phyloP scores from a whole-genome alignment of 495 filamentous ascomycete genomes.

The Aspergillus kassunensis region DNA sequence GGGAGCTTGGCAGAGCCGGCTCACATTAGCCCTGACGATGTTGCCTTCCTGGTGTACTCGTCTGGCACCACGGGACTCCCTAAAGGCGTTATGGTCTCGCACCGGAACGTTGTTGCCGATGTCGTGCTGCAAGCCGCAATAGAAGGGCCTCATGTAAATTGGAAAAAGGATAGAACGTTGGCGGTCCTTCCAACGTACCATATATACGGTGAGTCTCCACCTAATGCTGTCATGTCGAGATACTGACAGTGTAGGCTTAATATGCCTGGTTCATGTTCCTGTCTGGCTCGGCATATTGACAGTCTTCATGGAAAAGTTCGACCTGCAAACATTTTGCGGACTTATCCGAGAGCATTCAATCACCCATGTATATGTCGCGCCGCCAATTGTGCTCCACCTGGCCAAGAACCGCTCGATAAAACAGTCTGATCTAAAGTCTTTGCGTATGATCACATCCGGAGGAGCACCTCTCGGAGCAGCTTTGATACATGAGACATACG shows the following conservation, averaged over 20 bases:
- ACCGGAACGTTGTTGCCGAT: conserved; percentile 72
- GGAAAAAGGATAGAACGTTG: conserved; percentile 30
- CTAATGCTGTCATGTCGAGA: too few species aligned
- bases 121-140: conserved; percentile 46
- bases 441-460: conserved; percentile 74
- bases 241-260: too few species aligned
- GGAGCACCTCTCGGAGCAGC: conserved; percentile 76
- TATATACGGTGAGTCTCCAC: not conserved
- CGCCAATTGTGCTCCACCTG: conserved; percentile 72
- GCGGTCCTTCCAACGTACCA: not conserved
- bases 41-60: conserved; percentile 67
- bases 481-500: conserved; percentile 64
- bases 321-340: conserved; percentile 62
- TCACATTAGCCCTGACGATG: conserved; percentile 30
- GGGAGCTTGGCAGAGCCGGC: conserved; percentile 13
- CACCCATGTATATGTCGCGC: conserved; percentile 75
- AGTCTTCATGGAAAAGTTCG: conserved; percentile 73
- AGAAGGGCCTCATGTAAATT: conserved; percentile 52
- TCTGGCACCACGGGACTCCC: conserved; percentile 82
- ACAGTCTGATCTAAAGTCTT: conserved; percentile 64
- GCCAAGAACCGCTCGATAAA: conserved; percentile 61
- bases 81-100: conserved; percentile 80
- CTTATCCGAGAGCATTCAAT: conserved; percentile 64
- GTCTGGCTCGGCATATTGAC: conserved; percentile 57
- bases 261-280: conserved; percentile 50